phyloP scores from a whole-genome alignment of 768 basidiomycete species.

The Auricularia heimuer region DNA sequence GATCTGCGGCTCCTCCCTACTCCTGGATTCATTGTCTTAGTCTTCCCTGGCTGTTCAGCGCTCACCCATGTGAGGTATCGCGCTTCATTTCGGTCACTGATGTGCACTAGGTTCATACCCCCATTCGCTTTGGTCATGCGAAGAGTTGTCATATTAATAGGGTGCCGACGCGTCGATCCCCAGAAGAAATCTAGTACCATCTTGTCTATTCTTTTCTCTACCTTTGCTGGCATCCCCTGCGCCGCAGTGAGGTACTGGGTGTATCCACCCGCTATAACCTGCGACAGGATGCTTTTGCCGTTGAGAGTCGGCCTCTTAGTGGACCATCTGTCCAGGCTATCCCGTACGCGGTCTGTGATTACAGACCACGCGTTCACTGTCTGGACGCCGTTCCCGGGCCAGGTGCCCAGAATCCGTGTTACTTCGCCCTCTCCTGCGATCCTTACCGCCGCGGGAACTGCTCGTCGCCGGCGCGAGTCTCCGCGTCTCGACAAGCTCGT shows the following conservation, averaged over 20 bases:
- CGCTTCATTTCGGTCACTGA: neutral
- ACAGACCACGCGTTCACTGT: constrained; percentile 18
- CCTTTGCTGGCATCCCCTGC: constrained; percentile 26
- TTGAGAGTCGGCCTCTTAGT: constrained; percentile 21
- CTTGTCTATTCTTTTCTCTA: constrained; percentile 15
- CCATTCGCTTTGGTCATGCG: neutral
- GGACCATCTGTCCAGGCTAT: constrained; percentile 16
- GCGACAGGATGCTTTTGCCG: constrained; percentile 17
- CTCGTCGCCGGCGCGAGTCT: neutral
- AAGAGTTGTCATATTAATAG: neutral
- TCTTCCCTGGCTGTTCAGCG: too few relatives aligned
- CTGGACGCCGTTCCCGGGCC: constrained; percentile 20
- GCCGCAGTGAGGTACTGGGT: constrained; percentile 27
- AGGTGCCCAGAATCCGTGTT: constrained; percentile 24
- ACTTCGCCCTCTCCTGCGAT: constrained; percentile 22
- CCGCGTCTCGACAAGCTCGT: constrained; percentile 9
- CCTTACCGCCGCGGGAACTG: constrained; percentile 13
- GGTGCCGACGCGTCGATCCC: constrained; percentile 5
- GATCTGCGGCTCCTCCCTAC: too few relatives aligned
- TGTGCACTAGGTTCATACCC: neutral
- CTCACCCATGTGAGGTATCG: neutral
- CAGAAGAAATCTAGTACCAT: constrained; percentile 21
- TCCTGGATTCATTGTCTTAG: too few relatives aligned
- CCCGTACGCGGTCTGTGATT: constrained; percentile 19
- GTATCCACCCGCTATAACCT: constrained; percentile 21